These are phyloP conservation scores for Globisporangium rhizosaccharum DNA, from an alignment of 352 stramenopile genomes.

Conservation along the genomic window DNA sequence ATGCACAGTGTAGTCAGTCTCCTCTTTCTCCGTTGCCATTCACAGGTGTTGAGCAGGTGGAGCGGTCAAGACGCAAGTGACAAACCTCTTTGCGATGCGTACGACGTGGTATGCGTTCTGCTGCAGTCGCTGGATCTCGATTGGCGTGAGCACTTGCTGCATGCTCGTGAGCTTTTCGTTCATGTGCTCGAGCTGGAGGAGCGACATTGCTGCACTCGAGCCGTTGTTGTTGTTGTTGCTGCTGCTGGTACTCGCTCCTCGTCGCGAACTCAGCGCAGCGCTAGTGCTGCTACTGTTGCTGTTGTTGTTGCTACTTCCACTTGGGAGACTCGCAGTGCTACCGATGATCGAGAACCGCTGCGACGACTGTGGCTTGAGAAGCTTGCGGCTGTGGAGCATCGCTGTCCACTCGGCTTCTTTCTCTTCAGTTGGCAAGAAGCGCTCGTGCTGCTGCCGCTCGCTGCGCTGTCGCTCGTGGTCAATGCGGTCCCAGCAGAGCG, in stretches of 20 bases:
- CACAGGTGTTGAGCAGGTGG: background rate
- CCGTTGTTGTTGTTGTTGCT: constrained; percentile 2
- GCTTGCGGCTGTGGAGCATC: constrained; percentile 12
- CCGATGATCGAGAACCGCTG: background rate
- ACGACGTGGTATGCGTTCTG: constrained; percentile 55
- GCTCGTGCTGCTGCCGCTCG: constrained; percentile 40
- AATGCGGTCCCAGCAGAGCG: constrained; percentile 52
- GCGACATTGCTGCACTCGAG: constrained; percentile 7
- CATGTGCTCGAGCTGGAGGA: constrained; percentile 43
- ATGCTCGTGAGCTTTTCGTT: constrained; percentile 58
- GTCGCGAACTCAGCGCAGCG: constrained; percentile 2
- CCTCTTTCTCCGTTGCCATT: background rate
- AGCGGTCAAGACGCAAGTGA: background rate
- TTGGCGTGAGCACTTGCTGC: constrained; percentile 73
- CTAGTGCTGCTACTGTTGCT: background rate
- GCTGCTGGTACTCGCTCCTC: background rate
- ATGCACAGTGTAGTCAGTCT: background rate
- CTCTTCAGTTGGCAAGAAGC: constrained; percentile 24
- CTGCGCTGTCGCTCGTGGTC: constrained; percentile 63
- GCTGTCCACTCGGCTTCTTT: constrained; percentile 27
- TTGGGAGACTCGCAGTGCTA: constrained; percentile 1
- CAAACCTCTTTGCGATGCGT: constrained; percentile 57
- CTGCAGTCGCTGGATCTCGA: constrained; percentile 72
- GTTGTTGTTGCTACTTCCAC: background rate
- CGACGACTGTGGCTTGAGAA: constrained; percentile 3